Base-by-base conservation (phyloP, 1,284 basidiomycete species). In the Trametes pubescens region DNA sequence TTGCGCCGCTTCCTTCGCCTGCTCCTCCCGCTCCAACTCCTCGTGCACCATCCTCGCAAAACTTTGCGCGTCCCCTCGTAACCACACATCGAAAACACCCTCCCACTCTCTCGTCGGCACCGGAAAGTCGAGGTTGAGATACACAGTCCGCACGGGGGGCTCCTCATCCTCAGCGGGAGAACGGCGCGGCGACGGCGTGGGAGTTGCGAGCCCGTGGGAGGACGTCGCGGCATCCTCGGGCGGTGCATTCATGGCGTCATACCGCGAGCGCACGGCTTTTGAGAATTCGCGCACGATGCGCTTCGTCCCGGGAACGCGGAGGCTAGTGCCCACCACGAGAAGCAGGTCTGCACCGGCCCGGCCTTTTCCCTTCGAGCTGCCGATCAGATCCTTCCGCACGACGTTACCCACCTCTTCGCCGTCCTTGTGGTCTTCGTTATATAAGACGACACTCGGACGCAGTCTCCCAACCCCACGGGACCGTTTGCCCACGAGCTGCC, bases 271-370 rank as follows among this genome's bases (percentile, higher is more conserved):
- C 34, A 93, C 87, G 11, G 92, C 91, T 77, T 94, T 95, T 34
- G 93, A 85, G 76, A 98, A 94, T 76, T 98, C 95, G 65, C 94
- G 87, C 34, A 97, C 94, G 74, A 98, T 93, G 67, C 93, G 84
- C 78, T 97, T 98, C 54, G 96, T 96, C 11, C 96, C 96, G 2
- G 94, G 95, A 10, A 98, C 93, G 68, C 90, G 87, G 60, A 98
- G 80, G 73, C 91, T 94, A 52, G 96, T 98, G 38, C 96, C 96
- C 16, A 94, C 95, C 10, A 98, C 96, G 54, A 98, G 80, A 51
- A 98, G 80, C 52, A 96, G 78, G 78, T 98, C 96, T 4, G 94
- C 92, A 5, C 88, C 89, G 62, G 83, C 84, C 65, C 85, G 80
- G 3, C 87, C 86, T 65, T 86, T 89, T 16, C 87, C 86, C 69